Evolutionary conservation across 768 basidiomycete species (phyloP).

Genomic region (Termitomyces sp.): DNA sequence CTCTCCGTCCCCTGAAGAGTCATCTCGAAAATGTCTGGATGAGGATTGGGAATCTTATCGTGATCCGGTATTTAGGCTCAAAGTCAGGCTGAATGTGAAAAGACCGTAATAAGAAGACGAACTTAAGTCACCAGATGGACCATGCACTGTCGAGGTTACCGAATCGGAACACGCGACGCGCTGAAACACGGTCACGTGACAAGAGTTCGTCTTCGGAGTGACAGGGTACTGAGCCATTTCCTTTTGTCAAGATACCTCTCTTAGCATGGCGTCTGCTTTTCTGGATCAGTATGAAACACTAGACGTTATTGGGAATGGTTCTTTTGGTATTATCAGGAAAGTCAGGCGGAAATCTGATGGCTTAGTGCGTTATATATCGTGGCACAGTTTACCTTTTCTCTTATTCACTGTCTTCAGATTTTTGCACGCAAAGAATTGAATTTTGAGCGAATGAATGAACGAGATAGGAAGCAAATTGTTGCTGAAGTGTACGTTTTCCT

Average conservation of each 20-base stretch:
- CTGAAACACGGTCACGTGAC: slow-evolving; percentile 10
- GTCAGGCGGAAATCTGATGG: slow-evolving; percentile 83
- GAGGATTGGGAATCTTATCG: no score
- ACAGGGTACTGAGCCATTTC: neutral
- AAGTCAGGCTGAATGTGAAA: no score
- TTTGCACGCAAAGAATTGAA: slow-evolving; percentile 95
- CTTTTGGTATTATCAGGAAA: slow-evolving; percentile 97
- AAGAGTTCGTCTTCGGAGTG: neutral
- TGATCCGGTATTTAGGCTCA: no score
- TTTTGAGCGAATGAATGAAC: slow-evolving; percentile 94
- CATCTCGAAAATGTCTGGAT: no score
- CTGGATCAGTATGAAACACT: slow-evolving; percentile 82
- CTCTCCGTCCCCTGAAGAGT: no score
- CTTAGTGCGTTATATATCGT: slow-evolving; percentile 43
- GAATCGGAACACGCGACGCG: slow-evolving; percentile 4
- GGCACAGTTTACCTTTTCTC: neutral
- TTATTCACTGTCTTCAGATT: slow-evolving; percentile 34
- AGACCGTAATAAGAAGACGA: no score
- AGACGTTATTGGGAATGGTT: slow-evolving; percentile 94
- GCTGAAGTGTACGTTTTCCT: slow-evolving; percentile 82
- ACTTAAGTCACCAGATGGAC: no score
- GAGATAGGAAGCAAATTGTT: slow-evolving; percentile 94
- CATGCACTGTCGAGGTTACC: no score
- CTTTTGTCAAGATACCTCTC: neutral
- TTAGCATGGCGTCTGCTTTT: slow-evolving; percentile 27